Percentiles rank a stretch among this genome's conserved stretches.
These are phyloP conservation scores for Chimonanthus praecox DNA, from an alignment of 164 flowering plant genomes.

Conservation along the genomic window DNA sequence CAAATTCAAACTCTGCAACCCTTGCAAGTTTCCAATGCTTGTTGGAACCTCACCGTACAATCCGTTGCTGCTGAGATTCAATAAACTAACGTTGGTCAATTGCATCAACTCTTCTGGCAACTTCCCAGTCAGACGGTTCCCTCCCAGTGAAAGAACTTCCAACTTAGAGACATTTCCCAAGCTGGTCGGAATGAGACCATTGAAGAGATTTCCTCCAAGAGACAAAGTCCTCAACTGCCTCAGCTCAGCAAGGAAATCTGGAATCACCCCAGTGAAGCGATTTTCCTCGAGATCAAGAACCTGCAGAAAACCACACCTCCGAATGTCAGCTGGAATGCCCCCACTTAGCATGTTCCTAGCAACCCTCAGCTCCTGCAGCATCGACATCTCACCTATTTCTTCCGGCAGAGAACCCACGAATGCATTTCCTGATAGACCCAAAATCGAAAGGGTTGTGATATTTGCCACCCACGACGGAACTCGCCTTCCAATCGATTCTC, in stretches of 20 bases:
- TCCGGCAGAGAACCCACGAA: slow-evolving; percentile 46
- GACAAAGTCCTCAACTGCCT: slow-evolving; percentile 36
- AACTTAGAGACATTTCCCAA: slow-evolving; percentile 31
- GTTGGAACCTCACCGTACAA: slow-evolving; percentile 38
- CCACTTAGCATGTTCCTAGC: slow-evolving; percentile 62
- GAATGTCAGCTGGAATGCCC: slow-evolving; percentile 33
- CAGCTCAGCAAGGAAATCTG: slow-evolving; percentile 32
- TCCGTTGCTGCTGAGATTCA: slow-evolving; percentile 47
- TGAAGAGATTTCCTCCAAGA: slow-evolving; percentile 50
- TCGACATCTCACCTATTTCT: slow-evolving; percentile 31
- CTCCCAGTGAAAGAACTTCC: slow-evolving; percentile 42
- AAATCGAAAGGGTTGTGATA: slow-evolving; percentile 27
- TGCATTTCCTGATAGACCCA: slow-evolving; percentile 48
- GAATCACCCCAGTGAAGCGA: slow-evolving; percentile 47
- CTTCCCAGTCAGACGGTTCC: slow-evolving; percentile 42
- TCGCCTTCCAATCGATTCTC: slow-evolving; percentile 43
- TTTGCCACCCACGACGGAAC: slow-evolving; percentile 51
- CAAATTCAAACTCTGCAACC: slow-evolving; percentile 43
- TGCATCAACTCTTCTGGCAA: slow-evolving; percentile 40
- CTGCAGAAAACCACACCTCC: slow-evolving; percentile 33
- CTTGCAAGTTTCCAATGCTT: slow-evolving; percentile 35
- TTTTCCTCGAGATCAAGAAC: slow-evolving; percentile 59
- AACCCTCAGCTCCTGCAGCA: slow-evolving; percentile 51
- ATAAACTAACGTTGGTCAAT: slow-evolving; percentile 40
- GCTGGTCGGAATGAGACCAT: slow-evolving; percentile 42